Conservation (phyloP, 164 flowering plant genomes). For the Vitis cinerea region DNA sequence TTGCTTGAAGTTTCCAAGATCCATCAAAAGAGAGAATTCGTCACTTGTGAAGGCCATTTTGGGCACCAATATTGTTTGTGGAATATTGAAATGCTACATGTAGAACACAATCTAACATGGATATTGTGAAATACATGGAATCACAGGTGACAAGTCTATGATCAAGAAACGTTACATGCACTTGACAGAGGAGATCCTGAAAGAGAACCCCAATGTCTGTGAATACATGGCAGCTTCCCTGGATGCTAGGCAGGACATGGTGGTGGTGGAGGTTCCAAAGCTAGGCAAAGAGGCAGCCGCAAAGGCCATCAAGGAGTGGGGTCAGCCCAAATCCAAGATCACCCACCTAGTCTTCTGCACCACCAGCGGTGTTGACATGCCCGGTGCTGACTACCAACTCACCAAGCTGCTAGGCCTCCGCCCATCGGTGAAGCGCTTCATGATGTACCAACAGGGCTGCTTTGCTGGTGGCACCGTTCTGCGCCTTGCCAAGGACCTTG, state of each 20-base stretch:
- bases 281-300: slow-evolving; percentile 50
- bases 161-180: slow-evolving; percentile 50
- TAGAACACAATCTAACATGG: too few species aligned
- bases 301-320: slow-evolving; percentile 56
- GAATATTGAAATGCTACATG: too few species aligned
- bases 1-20: too few species aligned
- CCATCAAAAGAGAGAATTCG: too few species aligned
- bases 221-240: slow-evolving; percentile 47
- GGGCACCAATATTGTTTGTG: too few species aligned
- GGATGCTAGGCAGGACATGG: slow-evolving; percentile 51
- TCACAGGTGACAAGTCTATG: slow-evolving; percentile 46
- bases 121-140: too few species aligned
- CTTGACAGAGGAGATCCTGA: slow-evolving; percentile 46
- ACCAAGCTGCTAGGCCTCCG: slow-evolving; percentile 54
- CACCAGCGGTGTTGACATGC: slow-evolving; percentile 54
- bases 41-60: too few species aligned
- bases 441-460: slow-evolving; percentile 59
- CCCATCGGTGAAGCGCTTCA: slow-evolving; percentile 51
- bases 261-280: slow-evolving; percentile 45
- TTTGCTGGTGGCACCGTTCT: slow-evolving; percentile 49
- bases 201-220: slow-evolving; percentile 40
- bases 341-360: slow-evolving; percentile 60
- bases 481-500: slow-evolving; percentile 50
- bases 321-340: slow-evolving; percentile 55
- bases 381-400: slow-evolving; percentile 54